phyloP scores from a whole-genome alignment of 805 yeast species.

The Jamesozyma jinghongensis region DNA sequence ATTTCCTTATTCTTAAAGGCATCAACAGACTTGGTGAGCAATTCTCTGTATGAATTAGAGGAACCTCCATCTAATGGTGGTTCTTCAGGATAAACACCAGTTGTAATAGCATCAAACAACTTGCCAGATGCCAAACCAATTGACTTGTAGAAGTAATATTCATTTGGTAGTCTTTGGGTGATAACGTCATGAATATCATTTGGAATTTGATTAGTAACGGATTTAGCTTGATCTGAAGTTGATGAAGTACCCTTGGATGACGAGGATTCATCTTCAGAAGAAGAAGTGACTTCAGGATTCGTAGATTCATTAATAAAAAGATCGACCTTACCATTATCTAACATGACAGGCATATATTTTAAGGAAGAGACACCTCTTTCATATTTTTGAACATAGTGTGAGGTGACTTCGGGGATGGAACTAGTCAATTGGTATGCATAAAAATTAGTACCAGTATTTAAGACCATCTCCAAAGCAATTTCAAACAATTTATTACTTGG shows the following conservation, averaged over 20 bases:
- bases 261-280: not conserved
- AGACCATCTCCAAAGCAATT: constrained; percentile 33
- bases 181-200: constrained; percentile 73
- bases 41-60: constrained; percentile 47
- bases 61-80: constrained; percentile 59
- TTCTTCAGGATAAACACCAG: constrained; percentile 52
- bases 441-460: constrained; percentile 35
- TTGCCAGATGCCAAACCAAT: constrained; percentile 56
- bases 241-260: not conserved
- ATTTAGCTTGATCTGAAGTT: constrained; percentile 1
- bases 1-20: constrained; percentile 49
- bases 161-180: constrained; percentile 80
- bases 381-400: constrained; percentile 38
- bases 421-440: constrained; percentile 40
- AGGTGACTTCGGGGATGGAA: constrained; percentile 29
- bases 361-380: constrained; percentile 62
- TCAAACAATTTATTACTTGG: constrained; percentile 29
- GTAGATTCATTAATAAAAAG: constrained; percentile 31
- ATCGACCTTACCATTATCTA: constrained; percentile 58
- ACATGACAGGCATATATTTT: constrained; percentile 66
- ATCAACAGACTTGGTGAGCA: constrained; percentile 41
- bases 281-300: not conserved
- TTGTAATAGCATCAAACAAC: constrained; percentile 55
- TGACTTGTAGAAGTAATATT: constrained; percentile 70
- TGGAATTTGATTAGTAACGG: constrained; percentile 38